A percentile compares a stretch with the other conserved stretches of the same genome.
Evolutionary conservation across 1,284 basidiomycete genomes (phyloP).

Genomic region (Ganoderma multipileum): DNA sequence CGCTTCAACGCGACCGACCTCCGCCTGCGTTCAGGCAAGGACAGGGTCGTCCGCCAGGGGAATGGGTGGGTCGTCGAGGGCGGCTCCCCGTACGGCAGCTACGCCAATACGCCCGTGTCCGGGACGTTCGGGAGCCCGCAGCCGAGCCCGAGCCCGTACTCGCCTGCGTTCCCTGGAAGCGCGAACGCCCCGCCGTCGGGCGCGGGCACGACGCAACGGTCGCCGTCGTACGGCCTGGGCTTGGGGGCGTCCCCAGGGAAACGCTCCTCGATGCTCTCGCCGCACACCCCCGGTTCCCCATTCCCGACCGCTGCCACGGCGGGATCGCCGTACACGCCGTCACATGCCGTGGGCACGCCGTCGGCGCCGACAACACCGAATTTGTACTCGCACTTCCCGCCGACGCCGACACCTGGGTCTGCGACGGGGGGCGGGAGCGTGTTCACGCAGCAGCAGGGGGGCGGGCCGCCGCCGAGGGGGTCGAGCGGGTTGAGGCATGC

Average conservation of each 20-base stretch:
- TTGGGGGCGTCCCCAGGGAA: conserved; percentile 39
- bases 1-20: conserved; percentile 56
- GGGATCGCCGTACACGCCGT: conserved; percentile 35
- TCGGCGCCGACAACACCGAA: conserved; percentile 35
- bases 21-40: conserved; percentile 45
- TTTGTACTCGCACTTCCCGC: conserved; percentile 46
- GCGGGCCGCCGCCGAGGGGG: conserved; percentile 35
- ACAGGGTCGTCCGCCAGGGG: conserved; percentile 47
- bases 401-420: conserved; percentile 42
- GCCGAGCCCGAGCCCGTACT: conserved; percentile 35
- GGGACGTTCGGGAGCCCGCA: conserved; percentile 43
- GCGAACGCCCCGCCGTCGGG: conserved; percentile 39
- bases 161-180: conserved; percentile 26
- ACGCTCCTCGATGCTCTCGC: conserved; percentile 20
- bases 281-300: conserved; percentile 22
- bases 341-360: conserved; percentile 9
- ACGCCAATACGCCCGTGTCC: conserved; percentile 47
- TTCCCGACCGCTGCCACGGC: conserved; percentile 36
- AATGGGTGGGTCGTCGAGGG: conserved; percentile 54
- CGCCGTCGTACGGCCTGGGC: conserved; percentile 39
- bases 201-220: conserved; percentile 36
- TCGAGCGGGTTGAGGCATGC: conserved; percentile 29
- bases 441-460: conserved; percentile 35
- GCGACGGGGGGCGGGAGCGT: conserved; percentile 21
- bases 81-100: conserved; percentile 45